Evolutionary conservation across 192 early-diverging fungal genomes (phyloP).

Genomic region (Obelidium mucronatum): DNA sequence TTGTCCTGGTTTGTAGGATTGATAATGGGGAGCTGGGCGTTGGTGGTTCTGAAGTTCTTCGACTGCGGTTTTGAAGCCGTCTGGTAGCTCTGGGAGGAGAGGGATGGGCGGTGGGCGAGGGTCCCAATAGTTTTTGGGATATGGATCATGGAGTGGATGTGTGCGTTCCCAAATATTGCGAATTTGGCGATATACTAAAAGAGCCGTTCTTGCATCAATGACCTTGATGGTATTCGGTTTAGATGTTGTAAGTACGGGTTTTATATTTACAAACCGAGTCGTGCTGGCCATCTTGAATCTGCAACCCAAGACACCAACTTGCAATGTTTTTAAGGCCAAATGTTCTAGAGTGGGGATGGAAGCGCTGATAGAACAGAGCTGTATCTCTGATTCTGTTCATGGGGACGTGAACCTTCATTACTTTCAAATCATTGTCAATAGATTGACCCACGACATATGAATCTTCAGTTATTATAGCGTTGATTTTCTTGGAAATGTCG

Average conservation of each 20-base stretch:
- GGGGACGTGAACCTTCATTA: conserved; percentile 49
- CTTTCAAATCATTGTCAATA: conserved; percentile 81
- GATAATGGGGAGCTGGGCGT: not conserved
- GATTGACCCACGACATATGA: conserved; percentile 84
- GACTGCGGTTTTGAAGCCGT: conserved; percentile 6
- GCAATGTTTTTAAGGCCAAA: conserved; percentile 79
- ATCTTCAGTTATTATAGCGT: conserved; percentile 72
- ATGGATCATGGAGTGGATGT: conserved; percentile 13
- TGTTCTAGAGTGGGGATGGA: conserved; percentile 66
- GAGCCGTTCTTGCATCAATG: conserved; percentile 81
- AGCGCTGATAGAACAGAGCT: conserved; percentile 68
- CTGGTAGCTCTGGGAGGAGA: conserved; percentile 5
- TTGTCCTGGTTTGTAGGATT: not conserved
- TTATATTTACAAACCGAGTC: conserved; percentile 61
- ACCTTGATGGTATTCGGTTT: conserved; percentile 1
- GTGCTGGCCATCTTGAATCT: conserved; percentile 83
- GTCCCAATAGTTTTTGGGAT: not conserved
- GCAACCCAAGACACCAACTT: conserved; percentile 66
- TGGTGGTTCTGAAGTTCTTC: conserved; percentile 5
- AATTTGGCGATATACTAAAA: conserved; percentile 82
- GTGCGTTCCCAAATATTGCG: conserved; percentile 78
- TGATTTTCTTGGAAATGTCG: conserved; percentile 31
- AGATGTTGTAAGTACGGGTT: not conserved
- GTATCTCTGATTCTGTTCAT: conserved; percentile 80
- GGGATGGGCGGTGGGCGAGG: conserved; percentile 27